A percentile compares a stretch with the other conserved stretches of the same genome.
These are phyloP conservation scores for Vitis cinerea DNA, from an alignment of 164 flowering plant genomes.

Conservation along the genomic window DNA sequence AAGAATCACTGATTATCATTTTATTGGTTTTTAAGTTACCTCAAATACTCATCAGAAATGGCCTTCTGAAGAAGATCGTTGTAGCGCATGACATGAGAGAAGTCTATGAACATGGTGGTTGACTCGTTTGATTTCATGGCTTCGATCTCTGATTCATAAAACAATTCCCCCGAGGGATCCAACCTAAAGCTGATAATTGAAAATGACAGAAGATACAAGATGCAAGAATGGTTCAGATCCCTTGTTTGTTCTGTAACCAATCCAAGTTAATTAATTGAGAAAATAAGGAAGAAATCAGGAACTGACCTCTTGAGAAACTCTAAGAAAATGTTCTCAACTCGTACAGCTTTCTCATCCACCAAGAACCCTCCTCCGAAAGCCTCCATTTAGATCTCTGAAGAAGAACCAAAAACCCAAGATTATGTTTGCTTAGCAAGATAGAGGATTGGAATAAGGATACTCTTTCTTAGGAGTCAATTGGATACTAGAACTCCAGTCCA, in stretches of 20 bases:
- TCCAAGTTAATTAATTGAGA: not conserved
- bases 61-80: conserved; percentile 77
- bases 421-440: no score
- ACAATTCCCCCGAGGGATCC: conserved; percentile 39
- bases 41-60: conserved; percentile 77
- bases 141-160: conserved; percentile 73
- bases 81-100: conserved; percentile 86
- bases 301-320: conserved; percentile 79
- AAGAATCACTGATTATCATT: not conserved
- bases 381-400: no score
- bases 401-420: no score
- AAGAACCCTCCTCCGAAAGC: conserved; percentile 42
- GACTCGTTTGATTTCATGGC: conserved; percentile 70
- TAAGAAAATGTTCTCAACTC: conserved; percentile 81
- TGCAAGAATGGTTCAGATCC: not conserved
- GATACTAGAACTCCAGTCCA: no score
- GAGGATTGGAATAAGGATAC: no score
- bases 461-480: no score
- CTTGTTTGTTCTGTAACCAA: no score
- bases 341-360: conserved; percentile 77
- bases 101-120: conserved; percentile 88
- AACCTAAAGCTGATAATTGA: conserved; percentile 39
- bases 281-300: not conserved
- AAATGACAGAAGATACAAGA: not conserved
- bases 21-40: conserved; percentile 24